Conservation (phyloP, 1,284 basidiomycete species). For the Kwoniella shivajii region DNA sequence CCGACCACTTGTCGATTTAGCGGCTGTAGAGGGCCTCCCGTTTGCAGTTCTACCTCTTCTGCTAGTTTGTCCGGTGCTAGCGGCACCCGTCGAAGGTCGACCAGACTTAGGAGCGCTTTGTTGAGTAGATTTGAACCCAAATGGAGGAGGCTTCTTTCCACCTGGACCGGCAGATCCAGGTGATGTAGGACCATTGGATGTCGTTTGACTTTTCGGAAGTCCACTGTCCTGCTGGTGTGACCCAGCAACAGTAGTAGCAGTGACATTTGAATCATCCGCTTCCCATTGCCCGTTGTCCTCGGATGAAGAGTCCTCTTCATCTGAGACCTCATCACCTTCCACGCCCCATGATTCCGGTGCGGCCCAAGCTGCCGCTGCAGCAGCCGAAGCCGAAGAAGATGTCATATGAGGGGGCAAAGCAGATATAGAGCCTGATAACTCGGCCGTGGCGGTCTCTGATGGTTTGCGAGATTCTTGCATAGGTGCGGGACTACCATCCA, state of each 20-base stretch:
- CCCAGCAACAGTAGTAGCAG: background rate
- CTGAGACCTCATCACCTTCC: slow-evolving; percentile 52
- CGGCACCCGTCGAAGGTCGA: slow-evolving; percentile 14
- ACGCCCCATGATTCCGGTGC: slow-evolving; percentile 61
- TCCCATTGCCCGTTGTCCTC: slow-evolving; percentile 45
- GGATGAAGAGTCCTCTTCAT: slow-evolving; percentile 18
- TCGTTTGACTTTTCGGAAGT: background rate
- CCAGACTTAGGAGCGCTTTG: slow-evolving; percentile 5
- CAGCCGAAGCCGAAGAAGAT: slow-evolving; percentile 8
- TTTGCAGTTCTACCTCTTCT: slow-evolving; percentile 24
- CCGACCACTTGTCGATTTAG: slow-evolving; percentile 28
- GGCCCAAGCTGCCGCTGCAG: slow-evolving; percentile 54
- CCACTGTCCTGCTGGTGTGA: background rate
- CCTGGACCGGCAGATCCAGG: background rate
- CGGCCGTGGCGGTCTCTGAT: background rate
- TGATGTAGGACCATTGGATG: slow-evolving; percentile 1
- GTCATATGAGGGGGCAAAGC: background rate
- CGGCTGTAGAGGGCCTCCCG: slow-evolving; percentile 19
- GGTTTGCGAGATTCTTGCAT: background rate
- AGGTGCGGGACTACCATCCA: background rate
- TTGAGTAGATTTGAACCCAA: slow-evolving; percentile 36
- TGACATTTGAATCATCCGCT: slow-evolving; percentile 15
- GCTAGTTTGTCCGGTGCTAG: slow-evolving; percentile 23
- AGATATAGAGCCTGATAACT: background rate
- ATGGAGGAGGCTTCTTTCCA: slow-evolving; percentile 36